These are phyloP conservation scores for Didymella arachidicola DNA, from an alignment of 2,329 filamentous ascomycete genomes.

Conservation along the genomic window DNA sequence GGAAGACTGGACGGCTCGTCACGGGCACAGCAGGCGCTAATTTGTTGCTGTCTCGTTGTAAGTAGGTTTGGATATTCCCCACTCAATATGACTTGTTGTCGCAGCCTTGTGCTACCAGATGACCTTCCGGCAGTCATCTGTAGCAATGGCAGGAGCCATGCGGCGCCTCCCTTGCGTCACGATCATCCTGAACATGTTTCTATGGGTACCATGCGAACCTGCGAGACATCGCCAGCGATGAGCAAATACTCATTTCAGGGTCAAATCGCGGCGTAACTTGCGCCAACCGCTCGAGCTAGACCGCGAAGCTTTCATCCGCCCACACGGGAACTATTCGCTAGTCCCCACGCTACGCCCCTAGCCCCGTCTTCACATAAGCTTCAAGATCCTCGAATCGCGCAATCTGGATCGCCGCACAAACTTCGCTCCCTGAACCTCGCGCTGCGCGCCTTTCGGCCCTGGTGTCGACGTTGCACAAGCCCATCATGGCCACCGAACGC, in stretches of 20 bases:
- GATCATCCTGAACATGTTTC: neutral
- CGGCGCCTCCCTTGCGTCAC: constrained; percentile 7
- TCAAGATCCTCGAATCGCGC: constrained; percentile 12
- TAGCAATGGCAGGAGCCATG: neutral
- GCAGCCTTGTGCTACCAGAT: constrained; percentile 15
- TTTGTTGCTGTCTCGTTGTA: neutral
- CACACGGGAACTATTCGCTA: constrained; percentile 17
- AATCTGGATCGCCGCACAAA: constrained; percentile 9
- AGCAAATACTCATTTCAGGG: neutral
- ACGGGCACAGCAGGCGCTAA: neutral
- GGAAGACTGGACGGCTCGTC: constrained; percentile 1
- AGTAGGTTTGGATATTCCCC: constrained; percentile 1
- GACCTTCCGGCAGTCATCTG: constrained; percentile 10
- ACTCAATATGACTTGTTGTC: constrained; percentile 16
- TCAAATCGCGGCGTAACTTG: constrained; percentile 6
- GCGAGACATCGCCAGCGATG: neutral
- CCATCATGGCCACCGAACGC: constrained; percentile 17
- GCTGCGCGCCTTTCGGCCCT: neutral
- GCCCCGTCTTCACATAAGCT: constrained; percentile 4
- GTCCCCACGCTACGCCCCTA: constrained; percentile 12
- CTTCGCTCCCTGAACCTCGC: neutral
- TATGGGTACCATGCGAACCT: neutral
- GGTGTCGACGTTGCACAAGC: neutral
- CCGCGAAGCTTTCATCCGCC: constrained; percentile 19
- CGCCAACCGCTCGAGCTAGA: constrained; percentile 15